phyloP scores from a whole-genome alignment of 352 stramenopile species.

The Phytophthora pistaciae region DNA sequence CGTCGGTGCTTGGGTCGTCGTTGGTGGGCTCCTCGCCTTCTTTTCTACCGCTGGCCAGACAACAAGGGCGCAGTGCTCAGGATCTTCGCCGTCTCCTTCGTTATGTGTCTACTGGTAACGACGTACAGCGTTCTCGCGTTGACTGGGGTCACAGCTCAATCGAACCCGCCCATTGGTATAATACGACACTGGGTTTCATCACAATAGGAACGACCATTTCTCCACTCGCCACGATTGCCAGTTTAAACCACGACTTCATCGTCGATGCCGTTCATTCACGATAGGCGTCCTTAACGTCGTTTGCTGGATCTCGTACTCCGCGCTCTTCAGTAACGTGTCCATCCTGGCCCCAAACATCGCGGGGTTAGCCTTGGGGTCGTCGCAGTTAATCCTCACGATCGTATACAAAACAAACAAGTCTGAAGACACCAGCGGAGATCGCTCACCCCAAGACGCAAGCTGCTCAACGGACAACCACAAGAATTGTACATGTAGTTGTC shows the following conservation, averaged over 20 bases:
- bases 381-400: conserved; percentile 47
- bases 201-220: conserved; percentile 59
- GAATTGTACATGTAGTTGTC: too few species aligned
- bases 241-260: conserved; percentile 28
- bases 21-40: conserved; percentile 32
- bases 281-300: conserved; percentile 31
- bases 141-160: conserved; percentile 37
- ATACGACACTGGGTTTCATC: conserved; percentile 56
- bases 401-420: too few species aligned
- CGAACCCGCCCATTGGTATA: conserved; percentile 29
- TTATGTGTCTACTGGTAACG: conserved; percentile 31
- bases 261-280: conserved; percentile 26
- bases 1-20: conserved; percentile 36
- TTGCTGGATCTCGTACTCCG: conserved; percentile 25
- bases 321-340: conserved; percentile 27
- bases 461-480: too few species aligned
- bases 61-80: conserved; percentile 26
- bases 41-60: conserved; percentile 39
- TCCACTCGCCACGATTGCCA: conserved; percentile 52
- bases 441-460: too few species aligned
- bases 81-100: conserved; percentile 15
- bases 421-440: too few species aligned
- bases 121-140: conserved; percentile 50
- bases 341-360: conserved; percentile 40
- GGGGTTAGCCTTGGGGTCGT: conserved; percentile 31